Conservation (phyloP, 805 yeast genomes). For the Kockiozyma suomiensis region DNA sequence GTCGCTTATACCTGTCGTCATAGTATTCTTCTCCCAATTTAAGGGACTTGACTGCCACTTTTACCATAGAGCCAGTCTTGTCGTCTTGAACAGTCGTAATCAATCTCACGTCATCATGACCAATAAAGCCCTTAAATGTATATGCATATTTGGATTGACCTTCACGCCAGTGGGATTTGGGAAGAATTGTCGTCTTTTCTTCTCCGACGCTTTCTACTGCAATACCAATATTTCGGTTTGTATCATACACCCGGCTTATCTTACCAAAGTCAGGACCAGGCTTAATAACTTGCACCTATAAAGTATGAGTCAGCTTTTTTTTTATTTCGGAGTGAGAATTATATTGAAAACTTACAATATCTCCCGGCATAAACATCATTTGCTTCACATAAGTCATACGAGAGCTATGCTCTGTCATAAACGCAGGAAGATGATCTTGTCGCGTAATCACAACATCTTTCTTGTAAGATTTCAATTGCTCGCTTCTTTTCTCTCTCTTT, state of each 20-base stretch:
- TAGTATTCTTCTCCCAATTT: conserved; percentile 69
- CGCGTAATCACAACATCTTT: background rate
- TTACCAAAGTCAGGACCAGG: conserved; percentile 76
- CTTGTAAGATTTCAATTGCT: background rate
- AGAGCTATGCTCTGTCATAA: background rate
- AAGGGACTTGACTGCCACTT: conserved; percentile 78
- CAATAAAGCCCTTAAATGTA: conserved; percentile 66
- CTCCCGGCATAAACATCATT: conserved; percentile 16
- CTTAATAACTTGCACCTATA: conserved; percentile 52
- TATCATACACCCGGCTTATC: conserved; percentile 65
- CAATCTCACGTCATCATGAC: conserved; percentile 63
- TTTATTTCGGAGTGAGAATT: background rate
- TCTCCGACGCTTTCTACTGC: conserved; percentile 70
- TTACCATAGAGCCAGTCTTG: conserved; percentile 55
- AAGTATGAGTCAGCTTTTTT: background rate
- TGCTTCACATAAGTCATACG: background rate
- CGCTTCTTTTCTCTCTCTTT: background rate
- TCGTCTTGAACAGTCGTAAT: conserved; percentile 71
- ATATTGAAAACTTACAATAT: conserved; percentile 8
- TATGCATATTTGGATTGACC: conserved; percentile 72
- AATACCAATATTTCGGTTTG: conserved; percentile 59
- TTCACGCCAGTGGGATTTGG: conserved; percentile 70
- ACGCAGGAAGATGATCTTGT: conserved; percentile 11
- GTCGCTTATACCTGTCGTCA: conserved; percentile 69
- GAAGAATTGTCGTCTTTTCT: conserved; percentile 63